These are phyloP conservation scores for Pinus tabuliformis DNA, from an alignment of 75 land plant genomes.

Conservation along the genomic window DNA sequence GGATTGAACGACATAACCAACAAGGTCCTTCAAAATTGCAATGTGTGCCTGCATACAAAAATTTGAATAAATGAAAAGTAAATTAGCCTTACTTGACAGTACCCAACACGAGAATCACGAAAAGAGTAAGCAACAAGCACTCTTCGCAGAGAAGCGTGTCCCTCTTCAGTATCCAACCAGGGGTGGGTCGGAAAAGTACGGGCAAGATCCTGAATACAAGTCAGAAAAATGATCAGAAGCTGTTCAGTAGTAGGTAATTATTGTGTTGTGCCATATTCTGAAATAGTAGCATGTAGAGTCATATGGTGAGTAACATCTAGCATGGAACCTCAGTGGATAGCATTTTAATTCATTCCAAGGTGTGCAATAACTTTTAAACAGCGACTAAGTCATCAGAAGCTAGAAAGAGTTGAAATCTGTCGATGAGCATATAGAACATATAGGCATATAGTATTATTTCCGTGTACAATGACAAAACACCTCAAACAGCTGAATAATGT, in stretches of 20 bases:
- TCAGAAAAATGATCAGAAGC: neutral
- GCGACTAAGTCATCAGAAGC: too few species aligned
- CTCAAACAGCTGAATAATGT: too few species aligned
- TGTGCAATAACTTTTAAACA: too few species aligned
- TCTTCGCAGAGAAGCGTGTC: constrained; percentile 36
- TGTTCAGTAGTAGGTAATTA: neutral
- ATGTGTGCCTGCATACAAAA: neutral
- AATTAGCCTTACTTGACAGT: constrained; percentile 37
- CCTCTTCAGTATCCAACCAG: constrained; percentile 42
- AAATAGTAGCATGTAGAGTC: too few species aligned
- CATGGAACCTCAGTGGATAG: too few species aligned
- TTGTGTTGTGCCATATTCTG: too few species aligned
- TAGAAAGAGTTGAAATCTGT: too few species aligned
- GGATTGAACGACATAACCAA: neutral
- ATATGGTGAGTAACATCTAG: too few species aligned
- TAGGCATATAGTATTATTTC: too few species aligned
- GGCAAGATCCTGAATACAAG: constrained; percentile 34
- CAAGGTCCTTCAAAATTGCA: neutral
- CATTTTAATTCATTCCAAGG: too few species aligned
- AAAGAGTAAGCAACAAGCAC: constrained; percentile 50
- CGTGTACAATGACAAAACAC: too few species aligned
- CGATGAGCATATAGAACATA: too few species aligned
- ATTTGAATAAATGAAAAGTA: neutral
- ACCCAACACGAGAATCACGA: constrained; percentile 51
- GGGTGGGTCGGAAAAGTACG: constrained; percentile 59